These are phyloP conservation scores for Talaromyces funiculosus DNA, from an alignment of 2,329 filamentous ascomycete species.

Conservation along the genomic window DNA sequence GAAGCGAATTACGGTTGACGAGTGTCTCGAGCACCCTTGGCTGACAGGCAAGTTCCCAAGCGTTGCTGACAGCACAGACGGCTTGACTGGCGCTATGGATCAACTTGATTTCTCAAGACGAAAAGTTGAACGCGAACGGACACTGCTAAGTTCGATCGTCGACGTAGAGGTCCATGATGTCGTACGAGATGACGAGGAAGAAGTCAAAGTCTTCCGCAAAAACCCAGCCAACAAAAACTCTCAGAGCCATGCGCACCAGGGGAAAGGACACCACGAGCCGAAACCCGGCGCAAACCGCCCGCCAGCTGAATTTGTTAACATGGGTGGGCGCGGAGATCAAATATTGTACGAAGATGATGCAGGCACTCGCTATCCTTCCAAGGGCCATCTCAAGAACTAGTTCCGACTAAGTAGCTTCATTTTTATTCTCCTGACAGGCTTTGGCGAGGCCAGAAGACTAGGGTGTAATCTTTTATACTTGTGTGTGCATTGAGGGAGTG, in stretches of 20 bases:
- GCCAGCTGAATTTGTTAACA: conserved; percentile 70
- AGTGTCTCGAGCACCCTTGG: conserved; percentile 91
- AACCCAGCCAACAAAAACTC: conserved; percentile 51
- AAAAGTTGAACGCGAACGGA: conserved; percentile 75
- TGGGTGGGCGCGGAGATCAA: conserved; percentile 83
- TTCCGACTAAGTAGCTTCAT: not conserved
- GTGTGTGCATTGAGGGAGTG: not conserved
- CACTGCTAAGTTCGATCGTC: conserved; percentile 76
- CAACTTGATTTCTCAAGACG: conserved; percentile 78
- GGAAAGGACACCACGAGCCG: conserved; percentile 53
- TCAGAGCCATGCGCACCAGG: conserved; percentile 20
- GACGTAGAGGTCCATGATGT: conserved; percentile 60
- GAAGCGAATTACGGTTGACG: conserved; percentile 77
- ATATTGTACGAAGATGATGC: conserved; percentile 61
- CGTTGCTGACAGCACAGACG: conserved; percentile 81
- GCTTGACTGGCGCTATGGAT: conserved; percentile 78
- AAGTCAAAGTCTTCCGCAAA: conserved; percentile 70
- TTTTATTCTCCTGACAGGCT: not conserved
- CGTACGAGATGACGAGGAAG: conserved; percentile 49
- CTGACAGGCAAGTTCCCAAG: conserved; percentile 57
- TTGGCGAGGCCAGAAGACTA: not conserved
- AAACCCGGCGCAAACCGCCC: conserved; percentile 63
- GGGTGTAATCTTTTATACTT: not conserved
- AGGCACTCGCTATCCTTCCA: conserved; percentile 32
- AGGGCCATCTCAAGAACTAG: conserved; percentile 4